These are phyloP conservation scores for Penicillium egyptiacum DNA, from an alignment of 495 filamentous ascomycete species.

Conservation along the genomic window DNA sequence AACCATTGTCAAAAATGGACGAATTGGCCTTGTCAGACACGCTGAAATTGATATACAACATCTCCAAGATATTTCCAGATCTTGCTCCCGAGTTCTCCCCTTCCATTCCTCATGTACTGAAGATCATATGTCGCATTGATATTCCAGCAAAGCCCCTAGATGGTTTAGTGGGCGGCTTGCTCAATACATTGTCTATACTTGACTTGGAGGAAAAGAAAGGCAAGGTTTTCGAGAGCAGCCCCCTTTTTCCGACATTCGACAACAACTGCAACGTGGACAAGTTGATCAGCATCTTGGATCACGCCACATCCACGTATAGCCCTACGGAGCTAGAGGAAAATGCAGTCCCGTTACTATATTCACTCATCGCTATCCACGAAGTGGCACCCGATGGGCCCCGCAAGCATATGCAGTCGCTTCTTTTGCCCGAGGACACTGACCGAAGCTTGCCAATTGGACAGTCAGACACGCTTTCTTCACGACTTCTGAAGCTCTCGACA, in stretches of 20 bases:
- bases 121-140: constrained; percentile 60
- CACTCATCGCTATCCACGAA: constrained; percentile 70
- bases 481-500: constrained; percentile 76
- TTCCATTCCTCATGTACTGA: constrained; percentile 70
- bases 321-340: constrained; percentile 67
- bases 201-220: constrained; percentile 57
- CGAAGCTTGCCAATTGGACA: constrained; percentile 76
- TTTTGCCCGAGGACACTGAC: constrained; percentile 79
- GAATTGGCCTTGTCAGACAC: constrained; percentile 80
- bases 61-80: constrained; percentile 68
- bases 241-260: constrained; percentile 67
- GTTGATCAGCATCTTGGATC: constrained; percentile 71
- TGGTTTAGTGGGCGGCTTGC: constrained; percentile 59
- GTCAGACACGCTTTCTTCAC: constrained; percentile 70
- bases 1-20: constrained; percentile 60
- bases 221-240: constrained; percentile 39
- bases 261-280: constrained; percentile 62
- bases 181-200: constrained; percentile 81
- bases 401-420: constrained; percentile 59
- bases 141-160: constrained; percentile 60
- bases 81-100: constrained; percentile 58
- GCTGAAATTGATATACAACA: constrained; percentile 86
- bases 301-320: constrained; percentile 57
- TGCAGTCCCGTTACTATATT: constrained; percentile 67
- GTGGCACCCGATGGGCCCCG: constrained; percentile 64